Base-by-base conservation (phyloP, 768 basidiomycete genomes). In the Lentinus brumalis region DNA sequence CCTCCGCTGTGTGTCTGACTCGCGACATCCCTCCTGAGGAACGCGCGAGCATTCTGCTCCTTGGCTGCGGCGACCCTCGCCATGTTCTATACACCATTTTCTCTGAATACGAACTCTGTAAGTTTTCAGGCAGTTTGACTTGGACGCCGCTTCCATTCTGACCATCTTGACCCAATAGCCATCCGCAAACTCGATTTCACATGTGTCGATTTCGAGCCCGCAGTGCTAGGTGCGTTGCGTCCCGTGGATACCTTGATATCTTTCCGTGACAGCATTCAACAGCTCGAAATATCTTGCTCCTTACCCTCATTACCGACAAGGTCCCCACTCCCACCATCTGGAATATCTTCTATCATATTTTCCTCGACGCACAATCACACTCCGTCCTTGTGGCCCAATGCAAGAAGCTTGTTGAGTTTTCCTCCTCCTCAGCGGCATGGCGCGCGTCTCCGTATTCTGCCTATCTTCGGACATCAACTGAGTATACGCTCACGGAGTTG, bases 1-100 rank as follows among this genome's bases (percentile, higher is more conserved):
- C 86, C 0, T 76, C 83, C 4, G 79, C 86, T 5, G 71, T 81
- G 4, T 80, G 74, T 47, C 71, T 87, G 14, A 80, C 81, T 3
- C 72, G 80, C 55, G 74, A 79, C 42, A 67, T 87, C 5, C 70
- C 81, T 58, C 78, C 79, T 0, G 83, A 83, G 61, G 69, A 77
- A 53, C 54, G 70, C n/a, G 83, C 81, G 6, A 69, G 78, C n/a
- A 67, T 85, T 29, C 73, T 87, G 4, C 47, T 64, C 12, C 59
- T 67, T 7, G 61, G 59, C 2, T 67, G 64, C 49, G 64, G 66
- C 16, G 66, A 67, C 44, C 57, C 62, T n/a, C 56, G 64, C 11
- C 59, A 56, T 51, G 47, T 67, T 12, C 50, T 67, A 15, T 65
- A 58, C 50, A 67, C 64, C 15, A 54, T 65, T 29, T 61, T 49